Base-by-base conservation (phyloP, 2,329 filamentous ascomycete genomes). In the Fusarium anguioides region DNA sequence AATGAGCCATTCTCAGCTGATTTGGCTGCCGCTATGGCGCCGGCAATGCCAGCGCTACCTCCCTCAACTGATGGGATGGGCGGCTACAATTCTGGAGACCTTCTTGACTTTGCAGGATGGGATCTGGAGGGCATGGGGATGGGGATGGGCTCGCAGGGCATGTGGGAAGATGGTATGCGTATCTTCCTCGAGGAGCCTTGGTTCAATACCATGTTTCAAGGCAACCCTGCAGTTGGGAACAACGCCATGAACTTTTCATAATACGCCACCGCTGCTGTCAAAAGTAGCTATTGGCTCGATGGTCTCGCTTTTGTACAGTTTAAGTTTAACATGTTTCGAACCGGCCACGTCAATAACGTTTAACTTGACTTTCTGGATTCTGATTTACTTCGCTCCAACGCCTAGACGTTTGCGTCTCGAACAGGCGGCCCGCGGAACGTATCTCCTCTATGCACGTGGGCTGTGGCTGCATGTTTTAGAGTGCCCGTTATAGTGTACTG, bases 151-250 rank as follows among this genome's bases (percentile, higher is more conserved):
- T 53, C 66, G 5, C 71, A 73, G 45, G 73, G 72, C 31, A 68
- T 72, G 52, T 73, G 76, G 51, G 75, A 76, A 60, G 75, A 78
- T 17, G 76, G 76, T 10, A 73, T 78, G 48, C 73, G 75, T 31
- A 77, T 77, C 60, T 73, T 78, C 49, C 72, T 81, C 48, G 75
- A 77, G 56, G 80, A 82, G 54, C 77, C 78, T 15, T 81, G 80
- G 76, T 76, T 81, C 54, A 77, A 71, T 10, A 75, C 77, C 46
- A 74, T 77, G 55, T 78, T 81, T 21, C 75, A 78, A 44, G 75
- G 74, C 14, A 65, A 80, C 23, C 78, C 76, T 1, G 75, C 77
- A 26, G 64, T 68, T 15, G 64, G 55, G 18, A 74, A 74, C 51
- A 74, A 74, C 48, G 73, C 78, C 52, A 78, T 81, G 65, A 73